Evolutionary conservation across 768 basidiomycete genomes (phyloP).

Genomic region (Dendrothele bispora): DNA sequence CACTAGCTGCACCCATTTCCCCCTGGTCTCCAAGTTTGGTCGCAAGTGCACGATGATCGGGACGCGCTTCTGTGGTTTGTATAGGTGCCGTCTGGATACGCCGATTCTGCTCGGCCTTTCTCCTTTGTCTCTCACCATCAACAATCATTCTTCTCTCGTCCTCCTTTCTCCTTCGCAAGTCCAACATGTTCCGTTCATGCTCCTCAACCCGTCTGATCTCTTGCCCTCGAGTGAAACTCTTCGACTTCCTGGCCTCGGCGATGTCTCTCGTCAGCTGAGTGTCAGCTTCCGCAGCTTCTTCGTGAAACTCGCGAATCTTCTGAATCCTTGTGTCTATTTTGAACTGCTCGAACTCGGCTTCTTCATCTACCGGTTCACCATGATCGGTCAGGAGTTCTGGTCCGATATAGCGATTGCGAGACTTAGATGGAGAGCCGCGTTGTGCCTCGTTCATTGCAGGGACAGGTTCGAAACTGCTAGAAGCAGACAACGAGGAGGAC

Average conservation of each 20-base stretch:
- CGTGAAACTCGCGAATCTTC: slow-evolving; percentile 54
- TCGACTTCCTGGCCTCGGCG: slow-evolving; percentile 34
- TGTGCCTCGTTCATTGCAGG: too few relatives aligned
- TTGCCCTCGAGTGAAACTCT: slow-evolving; percentile 25
- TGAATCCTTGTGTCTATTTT: slow-evolving; percentile 45
- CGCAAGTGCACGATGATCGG: too few relatives aligned
- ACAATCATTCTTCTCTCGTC: slow-evolving; percentile 46
- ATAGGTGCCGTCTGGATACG: neutral
- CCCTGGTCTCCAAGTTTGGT: too few relatives aligned
- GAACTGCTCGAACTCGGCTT: slow-evolving; percentile 39
- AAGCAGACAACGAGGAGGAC: too few relatives aligned
- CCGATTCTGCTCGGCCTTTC: slow-evolving; percentile 24
- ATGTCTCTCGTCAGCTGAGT: slow-evolving; percentile 38
- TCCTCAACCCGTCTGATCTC: slow-evolving; percentile 32
- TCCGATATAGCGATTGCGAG: slow-evolving; percentile 20
- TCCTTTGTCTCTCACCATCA: slow-evolving; percentile 35
- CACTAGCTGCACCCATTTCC: too few relatives aligned
- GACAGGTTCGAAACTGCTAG: too few relatives aligned
- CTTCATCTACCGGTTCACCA: slow-evolving; percentile 23
- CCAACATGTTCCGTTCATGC: slow-evolving; percentile 37
- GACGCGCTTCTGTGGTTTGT: too few relatives aligned
- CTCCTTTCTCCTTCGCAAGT: slow-evolving; percentile 47
- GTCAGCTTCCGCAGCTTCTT: slow-evolving; percentile 42
- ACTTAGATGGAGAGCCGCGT: slow-evolving; percentile 1
- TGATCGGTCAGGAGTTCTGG: slow-evolving; percentile 19